Conservation (phyloP, 1,284 basidiomycete genomes). For the Ganoderma leucocontextum region DNA sequence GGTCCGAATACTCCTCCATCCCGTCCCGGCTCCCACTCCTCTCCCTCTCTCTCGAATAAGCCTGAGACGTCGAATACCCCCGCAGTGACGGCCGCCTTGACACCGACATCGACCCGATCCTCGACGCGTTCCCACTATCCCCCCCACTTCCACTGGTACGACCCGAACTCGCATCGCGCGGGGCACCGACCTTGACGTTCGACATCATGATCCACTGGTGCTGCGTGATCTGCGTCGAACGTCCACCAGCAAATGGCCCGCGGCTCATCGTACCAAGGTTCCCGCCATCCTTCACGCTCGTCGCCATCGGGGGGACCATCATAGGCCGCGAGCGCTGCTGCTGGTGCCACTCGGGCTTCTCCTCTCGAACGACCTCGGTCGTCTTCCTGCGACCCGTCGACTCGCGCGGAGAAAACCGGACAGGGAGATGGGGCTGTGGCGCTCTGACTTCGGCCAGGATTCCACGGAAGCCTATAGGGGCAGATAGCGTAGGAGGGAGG, state of each 20-base stretch:
- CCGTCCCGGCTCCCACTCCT: constrained; percentile 56
- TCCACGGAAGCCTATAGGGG: constrained; percentile 68
- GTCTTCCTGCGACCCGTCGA: constrained; percentile 25
- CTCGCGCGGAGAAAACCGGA: constrained; percentile 19
- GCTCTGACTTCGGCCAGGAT: constrained; percentile 77
- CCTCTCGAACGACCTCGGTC: constrained; percentile 11
- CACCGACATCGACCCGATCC: constrained; percentile 38
- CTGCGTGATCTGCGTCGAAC: constrained; percentile 64
- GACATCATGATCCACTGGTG: constrained; percentile 67
- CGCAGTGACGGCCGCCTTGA: constrained; percentile 36
- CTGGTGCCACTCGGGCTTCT: constrained; percentile 7
- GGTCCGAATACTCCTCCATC: constrained; percentile 52
- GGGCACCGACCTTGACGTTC: constrained; percentile 67
- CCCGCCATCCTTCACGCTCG: constrained; percentile 26
- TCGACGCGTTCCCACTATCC: constrained; percentile 50
- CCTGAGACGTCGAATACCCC: constrained; percentile 29
- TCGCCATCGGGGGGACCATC: constrained; percentile 14
- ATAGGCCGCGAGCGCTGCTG: constrained; percentile 20
- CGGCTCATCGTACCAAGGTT: constrained; percentile 64
- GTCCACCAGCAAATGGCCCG: constrained; percentile 56
- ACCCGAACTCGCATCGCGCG: constrained; percentile 59
- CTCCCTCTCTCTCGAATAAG: constrained; percentile 24
- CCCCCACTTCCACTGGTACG: constrained; percentile 52
- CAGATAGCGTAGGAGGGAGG: constrained; percentile 58
- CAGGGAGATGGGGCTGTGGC: constrained; percentile 47